These are phyloP conservation scores for Kregervanrija pseudodelftensis DNA, from an alignment of 805 yeast genomes.

Conservation along the genomic window DNA sequence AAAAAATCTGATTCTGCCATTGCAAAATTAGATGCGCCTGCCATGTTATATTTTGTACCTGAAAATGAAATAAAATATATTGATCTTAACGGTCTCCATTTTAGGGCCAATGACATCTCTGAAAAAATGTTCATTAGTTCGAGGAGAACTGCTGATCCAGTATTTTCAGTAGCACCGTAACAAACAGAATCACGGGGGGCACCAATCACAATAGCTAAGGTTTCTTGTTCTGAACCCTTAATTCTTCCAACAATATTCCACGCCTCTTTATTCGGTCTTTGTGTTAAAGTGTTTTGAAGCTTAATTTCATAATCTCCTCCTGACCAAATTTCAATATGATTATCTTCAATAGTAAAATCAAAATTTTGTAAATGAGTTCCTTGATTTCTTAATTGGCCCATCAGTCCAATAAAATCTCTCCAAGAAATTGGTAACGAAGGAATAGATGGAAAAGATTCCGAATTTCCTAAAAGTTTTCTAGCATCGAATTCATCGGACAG, in stretches of 20 bases:
- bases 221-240: slow-evolving; percentile 73
- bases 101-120: slow-evolving; percentile 50
- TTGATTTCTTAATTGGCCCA: slow-evolving; percentile 28
- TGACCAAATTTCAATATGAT: slow-evolving; percentile 35
- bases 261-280: slow-evolving; percentile 51
- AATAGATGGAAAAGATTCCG: slow-evolving; percentile 54
- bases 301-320: slow-evolving; percentile 28
- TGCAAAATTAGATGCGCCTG: slow-evolving; percentile 79
- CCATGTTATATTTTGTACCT: slow-evolving; percentile 70
- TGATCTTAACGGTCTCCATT: slow-evolving; percentile 81
- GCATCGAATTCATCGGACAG: slow-evolving; percentile 33
- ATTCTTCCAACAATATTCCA: slow-evolving; percentile 79
- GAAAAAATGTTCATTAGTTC: slow-evolving; percentile 67
- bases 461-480: slow-evolving; percentile 35
- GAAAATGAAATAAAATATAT: slow-evolving; percentile 82
- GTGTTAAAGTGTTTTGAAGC: slow-evolving; percentile 33
- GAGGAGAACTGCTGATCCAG: slow-evolving; percentile 68
- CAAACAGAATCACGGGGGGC: slow-evolving; percentile 69
- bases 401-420: slow-evolving; percentile 51
- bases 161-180: slow-evolving; percentile 66
- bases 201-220: slow-evolving; percentile 68
- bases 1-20: slow-evolving; percentile 49
- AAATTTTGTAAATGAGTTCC: slow-evolving; percentile 34
- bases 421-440: slow-evolving; percentile 76
- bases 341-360: slow-evolving; percentile 23